Percentiles rank a stretch among this genome's conserved stretches.
Evolutionary conservation across 2,329 filamentous ascomycete genomes (phyloP).

Genomic region (Verticillium albo-atrum): DNA sequence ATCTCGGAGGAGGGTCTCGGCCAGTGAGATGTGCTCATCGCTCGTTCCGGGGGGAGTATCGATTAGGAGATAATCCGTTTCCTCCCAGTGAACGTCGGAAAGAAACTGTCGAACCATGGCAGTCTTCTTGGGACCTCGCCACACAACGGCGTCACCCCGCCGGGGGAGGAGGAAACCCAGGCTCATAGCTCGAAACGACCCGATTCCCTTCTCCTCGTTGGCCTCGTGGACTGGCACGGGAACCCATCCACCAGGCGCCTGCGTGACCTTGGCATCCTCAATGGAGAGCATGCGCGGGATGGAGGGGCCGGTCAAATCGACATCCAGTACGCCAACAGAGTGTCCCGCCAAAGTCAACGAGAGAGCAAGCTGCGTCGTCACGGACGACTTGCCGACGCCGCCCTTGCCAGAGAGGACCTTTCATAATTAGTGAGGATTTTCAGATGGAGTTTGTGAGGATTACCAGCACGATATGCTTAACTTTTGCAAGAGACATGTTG

Average conservation of each 20-base stretch:
- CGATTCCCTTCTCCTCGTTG: conserved; percentile 45
- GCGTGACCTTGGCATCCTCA: conserved; percentile 82
- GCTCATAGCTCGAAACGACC: conserved; percentile 79
- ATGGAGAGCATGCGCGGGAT: conserved; percentile 94
- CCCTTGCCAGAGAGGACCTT: conserved; percentile 91
- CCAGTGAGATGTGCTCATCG: conserved; percentile 94
- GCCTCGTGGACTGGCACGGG: conserved; percentile 78
- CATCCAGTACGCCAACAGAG: conserved; percentile 90
- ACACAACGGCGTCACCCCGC: conserved; percentile 88
- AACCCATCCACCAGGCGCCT: conserved; percentile 88
- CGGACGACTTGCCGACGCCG: conserved; percentile 94
- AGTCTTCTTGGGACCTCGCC: conserved; percentile 97
- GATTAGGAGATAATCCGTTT: conserved; percentile 87
- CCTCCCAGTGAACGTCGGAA: conserved; percentile 82
- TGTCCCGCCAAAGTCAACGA: conserved; percentile 81
- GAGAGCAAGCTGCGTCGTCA: conserved; percentile 94
- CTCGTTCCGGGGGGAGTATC: conserved; percentile 95
- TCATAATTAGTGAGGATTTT: background rate
- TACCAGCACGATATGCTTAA: conserved; percentile 76
- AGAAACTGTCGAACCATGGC: conserved; percentile 98
- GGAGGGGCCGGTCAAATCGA: conserved; percentile 93
- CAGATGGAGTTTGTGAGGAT: background rate
- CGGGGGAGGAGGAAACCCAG: conserved; percentile 83
- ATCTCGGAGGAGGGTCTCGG: conserved; percentile 71
- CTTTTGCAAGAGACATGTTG: conserved; percentile 60